These are phyloP conservation scores for Isatis lusitanica DNA, from an alignment of 441 rosid genomes.

Conservation along the genomic window DNA sequence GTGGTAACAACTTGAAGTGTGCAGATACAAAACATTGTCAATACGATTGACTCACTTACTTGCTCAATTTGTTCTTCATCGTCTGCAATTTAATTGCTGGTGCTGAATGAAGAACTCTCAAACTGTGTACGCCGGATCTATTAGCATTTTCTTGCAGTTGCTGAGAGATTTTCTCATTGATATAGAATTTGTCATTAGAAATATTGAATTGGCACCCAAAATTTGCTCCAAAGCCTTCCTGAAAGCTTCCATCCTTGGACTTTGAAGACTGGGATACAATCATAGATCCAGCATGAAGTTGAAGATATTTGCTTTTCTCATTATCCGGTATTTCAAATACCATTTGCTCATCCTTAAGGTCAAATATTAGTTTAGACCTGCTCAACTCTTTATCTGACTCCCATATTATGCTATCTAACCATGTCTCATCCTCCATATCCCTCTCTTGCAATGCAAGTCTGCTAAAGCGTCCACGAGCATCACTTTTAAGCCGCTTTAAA, in stretches of 20 bases:
- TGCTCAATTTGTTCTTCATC: slow-evolving; percentile 92
- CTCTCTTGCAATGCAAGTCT: slow-evolving; percentile 58
- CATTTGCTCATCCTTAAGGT: slow-evolving; percentile 97
- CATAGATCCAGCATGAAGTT: slow-evolving; percentile 97
- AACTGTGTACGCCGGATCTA: slow-evolving; percentile 72
- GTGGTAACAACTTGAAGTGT: not conserved
- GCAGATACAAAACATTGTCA: slow-evolving; percentile 16
- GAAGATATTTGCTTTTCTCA: slow-evolving; percentile 64
- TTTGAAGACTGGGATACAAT: slow-evolving; percentile 60
- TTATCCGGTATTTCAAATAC: slow-evolving; percentile 84
- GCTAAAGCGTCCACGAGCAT: slow-evolving; percentile 52
- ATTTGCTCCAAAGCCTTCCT: slow-evolving; percentile 52
- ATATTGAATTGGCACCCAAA: slow-evolving; percentile 90
- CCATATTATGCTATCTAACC: slow-evolving; percentile 89
- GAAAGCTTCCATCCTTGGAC: slow-evolving; percentile 46
- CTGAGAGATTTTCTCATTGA: slow-evolving; percentile 85
- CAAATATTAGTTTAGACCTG: slow-evolving; percentile 84
- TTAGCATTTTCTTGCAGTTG: slow-evolving; percentile 79
- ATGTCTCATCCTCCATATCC: slow-evolving; percentile 70
- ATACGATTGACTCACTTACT: slow-evolving; percentile 56
- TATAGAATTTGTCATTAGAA: slow-evolving; percentile 92
- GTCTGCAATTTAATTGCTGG: slow-evolving; percentile 97
- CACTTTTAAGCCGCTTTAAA: slow-evolving; percentile 44
- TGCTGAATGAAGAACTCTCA: slow-evolving; percentile 90
- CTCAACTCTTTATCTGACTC: slow-evolving; percentile 50